Conservation (phyloP, 345 rosid species). For the Arabis hirsuta region DNA sequence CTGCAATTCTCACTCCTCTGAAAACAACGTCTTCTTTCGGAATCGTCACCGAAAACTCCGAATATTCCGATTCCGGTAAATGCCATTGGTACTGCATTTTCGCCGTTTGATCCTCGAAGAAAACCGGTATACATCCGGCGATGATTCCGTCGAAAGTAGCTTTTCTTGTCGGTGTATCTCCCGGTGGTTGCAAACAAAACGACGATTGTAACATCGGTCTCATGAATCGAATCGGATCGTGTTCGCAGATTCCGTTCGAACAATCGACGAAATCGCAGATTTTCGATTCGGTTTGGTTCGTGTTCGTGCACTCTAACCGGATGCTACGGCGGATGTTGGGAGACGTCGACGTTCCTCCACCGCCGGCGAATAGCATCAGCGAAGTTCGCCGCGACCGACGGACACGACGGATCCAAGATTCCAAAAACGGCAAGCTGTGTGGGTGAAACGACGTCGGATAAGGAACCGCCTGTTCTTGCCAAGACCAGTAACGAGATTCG, state of each 20-base stretch:
- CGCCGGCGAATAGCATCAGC: conserved; percentile 84
- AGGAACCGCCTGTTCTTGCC: conserved; percentile 96
- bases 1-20: conserved; percentile 65
- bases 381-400: conserved; percentile 58
- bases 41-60: conserved; percentile 66
- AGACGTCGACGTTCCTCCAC: conserved; percentile 64
- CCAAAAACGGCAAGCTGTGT: conserved; percentile 56
- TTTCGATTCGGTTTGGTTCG: conserved; percentile 30
- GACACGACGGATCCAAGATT: conserved; percentile 75
- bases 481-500: conserved; percentile 76
- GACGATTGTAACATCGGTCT: conserved; percentile 73
- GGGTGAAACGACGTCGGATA: conserved; percentile 95
- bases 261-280: conserved; percentile 85
- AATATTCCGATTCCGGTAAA: conserved; percentile 56
- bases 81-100: conserved; percentile 81
- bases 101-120: conserved; percentile 84
- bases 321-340: conserved; percentile 87
- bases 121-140: conserved; percentile 92
- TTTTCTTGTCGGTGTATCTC: conserved; percentile 85
- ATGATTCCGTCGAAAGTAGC: conserved; percentile 81
- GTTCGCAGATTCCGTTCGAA: conserved; percentile 87
- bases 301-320: conserved; percentile 68
- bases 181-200: conserved; percentile 92
- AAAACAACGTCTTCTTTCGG: conserved; percentile 86
- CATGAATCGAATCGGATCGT: conserved; percentile 83